Conservation (phyloP, 176 grass and related monocot genomes). For the Neostapfia colusana region DNA sequence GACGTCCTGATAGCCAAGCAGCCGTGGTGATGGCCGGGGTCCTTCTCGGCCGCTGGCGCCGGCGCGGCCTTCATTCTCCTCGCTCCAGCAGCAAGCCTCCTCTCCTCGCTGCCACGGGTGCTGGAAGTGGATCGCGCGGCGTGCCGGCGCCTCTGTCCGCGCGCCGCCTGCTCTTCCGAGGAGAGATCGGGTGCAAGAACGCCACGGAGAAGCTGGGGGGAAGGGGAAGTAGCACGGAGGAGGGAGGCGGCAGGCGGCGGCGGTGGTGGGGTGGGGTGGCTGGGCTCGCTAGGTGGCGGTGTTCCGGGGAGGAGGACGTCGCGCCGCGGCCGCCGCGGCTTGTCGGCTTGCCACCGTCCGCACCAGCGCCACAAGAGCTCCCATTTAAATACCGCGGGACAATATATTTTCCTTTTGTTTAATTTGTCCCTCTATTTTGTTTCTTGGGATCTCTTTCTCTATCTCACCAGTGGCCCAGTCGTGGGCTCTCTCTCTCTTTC, state of each 20-base stretch:
- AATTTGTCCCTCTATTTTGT: not conserved
- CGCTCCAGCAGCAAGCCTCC: not conserved
- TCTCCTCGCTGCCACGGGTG: too few relatives aligned
- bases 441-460: not conserved
- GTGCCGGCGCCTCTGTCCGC: not conserved
- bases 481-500: too few relatives aligned
- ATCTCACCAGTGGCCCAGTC: too few relatives aligned
- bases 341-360: slow-evolving; percentile 33
- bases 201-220: not conserved
- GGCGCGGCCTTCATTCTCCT: slow-evolving; percentile 38
- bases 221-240: not conserved
- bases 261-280: slow-evolving; percentile 21
- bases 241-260: slow-evolving; percentile 20
- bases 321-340: slow-evolving; percentile 40
- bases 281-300: slow-evolving; percentile 27
- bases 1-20: slow-evolving; percentile 41
- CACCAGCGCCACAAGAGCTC: slow-evolving; percentile 7
- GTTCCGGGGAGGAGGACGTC: slow-evolving; percentile 42
- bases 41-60: slow-evolving; percentile 16
- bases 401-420: not conserved
- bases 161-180: not conserved
- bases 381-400: slow-evolving; percentile 23
- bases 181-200: not conserved
- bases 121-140: not conserved
- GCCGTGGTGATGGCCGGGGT: slow-evolving; percentile 16